A percentile compares a stretch with the other conserved stretches of the same genome.
Conservation (phyloP, 140 eudicot species). For the Ambrosia hybrid region DNA sequence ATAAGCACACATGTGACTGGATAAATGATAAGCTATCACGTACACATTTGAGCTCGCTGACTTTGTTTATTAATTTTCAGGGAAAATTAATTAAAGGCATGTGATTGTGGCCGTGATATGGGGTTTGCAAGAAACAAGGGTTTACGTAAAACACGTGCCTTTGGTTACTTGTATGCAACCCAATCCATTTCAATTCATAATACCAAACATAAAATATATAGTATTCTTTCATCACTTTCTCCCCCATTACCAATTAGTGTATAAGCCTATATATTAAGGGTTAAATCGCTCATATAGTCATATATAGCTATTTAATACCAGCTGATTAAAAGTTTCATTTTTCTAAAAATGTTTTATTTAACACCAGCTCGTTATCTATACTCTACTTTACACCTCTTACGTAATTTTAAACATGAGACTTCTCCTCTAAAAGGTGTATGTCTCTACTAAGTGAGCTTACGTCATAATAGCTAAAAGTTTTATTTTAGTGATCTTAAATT, state of each 20-base stretch:
- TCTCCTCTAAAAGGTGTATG: too few relatives aligned
- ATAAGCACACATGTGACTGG: slow-evolving; percentile 7
- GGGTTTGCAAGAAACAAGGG: slow-evolving; percentile 13
- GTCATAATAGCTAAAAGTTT: too few relatives aligned
- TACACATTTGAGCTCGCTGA: neutral
- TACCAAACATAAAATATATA: neutral
- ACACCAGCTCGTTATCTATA: too few relatives aligned
- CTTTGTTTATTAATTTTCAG: neutral
- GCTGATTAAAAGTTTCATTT: too few relatives aligned
- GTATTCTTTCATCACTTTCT: neutral
- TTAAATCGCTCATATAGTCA: neutral
- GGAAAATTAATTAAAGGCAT: neutral
- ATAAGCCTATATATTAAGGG: neutral
- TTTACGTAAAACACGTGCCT: slow-evolving; percentile 27
- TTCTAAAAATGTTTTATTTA: too few relatives aligned
- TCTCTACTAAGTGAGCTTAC: too few relatives aligned
- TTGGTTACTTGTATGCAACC: slow-evolving; percentile 6
- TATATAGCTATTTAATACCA: too few relatives aligned
- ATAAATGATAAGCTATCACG: slow-evolving; percentile 24
- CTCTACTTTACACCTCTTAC: too few relatives aligned
- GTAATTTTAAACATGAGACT: too few relatives aligned
- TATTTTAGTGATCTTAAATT: too few relatives aligned
- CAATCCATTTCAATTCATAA: slow-evolving; percentile 7
- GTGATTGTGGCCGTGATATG: neutral
- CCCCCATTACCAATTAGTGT: slow-evolving; percentile 1